A percentile compares a stretch with the other conserved stretches of the same genome.
phyloP scores from a whole-genome alignment of 768 basidiomycete genomes.

The Tulasnella sp. region DNA sequence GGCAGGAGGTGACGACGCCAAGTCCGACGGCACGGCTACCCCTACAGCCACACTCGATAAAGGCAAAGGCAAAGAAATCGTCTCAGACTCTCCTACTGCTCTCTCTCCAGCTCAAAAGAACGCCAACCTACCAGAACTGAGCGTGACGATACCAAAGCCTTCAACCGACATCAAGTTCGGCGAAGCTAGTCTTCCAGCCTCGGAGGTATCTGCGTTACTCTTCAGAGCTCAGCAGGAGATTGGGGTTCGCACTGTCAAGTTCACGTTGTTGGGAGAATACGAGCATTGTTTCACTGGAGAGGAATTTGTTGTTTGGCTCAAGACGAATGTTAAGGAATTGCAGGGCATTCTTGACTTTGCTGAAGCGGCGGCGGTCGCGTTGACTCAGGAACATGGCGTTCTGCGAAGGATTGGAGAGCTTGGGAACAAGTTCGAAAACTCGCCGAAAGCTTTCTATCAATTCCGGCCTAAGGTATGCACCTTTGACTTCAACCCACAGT shows the following conservation, averaged over 20 bases:
- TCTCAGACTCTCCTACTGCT: conserved; percentile 29
- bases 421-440: conserved; percentile 66
- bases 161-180: conserved; percentile 59
- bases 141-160: conserved; percentile 36
- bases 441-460: conserved; percentile 78
- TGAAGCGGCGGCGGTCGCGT: conserved; percentile 63
- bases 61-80: conserved; percentile 65
- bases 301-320: conserved; percentile 82
- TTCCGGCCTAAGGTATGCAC: conserved; percentile 67
- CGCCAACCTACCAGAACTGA: conserved; percentile 44
- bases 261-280: conserved; percentile 80
- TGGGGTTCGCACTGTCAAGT: conserved; percentile 63
- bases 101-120: conserved; percentile 32
- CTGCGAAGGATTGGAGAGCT: conserved; percentile 69
- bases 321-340: conserved; percentile 70
- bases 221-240: conserved; percentile 66
- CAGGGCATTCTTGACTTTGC: conserved; percentile 73
- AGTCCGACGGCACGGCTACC: conserved; percentile 43
- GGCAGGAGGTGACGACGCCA: conserved; percentile 46
- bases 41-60: conserved; percentile 53
- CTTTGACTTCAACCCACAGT: background rate
- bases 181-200: conserved; percentile 62
- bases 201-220: conserved; percentile 65
- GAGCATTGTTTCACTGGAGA: conserved; percentile 83
- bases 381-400: conserved; percentile 58